Evolutionary conservation across 176 grass and related monocot genomes (phyloP), one percentile per base, ranked within the genome.

Genomic region (Rhynchospora tenuis): DNA sequence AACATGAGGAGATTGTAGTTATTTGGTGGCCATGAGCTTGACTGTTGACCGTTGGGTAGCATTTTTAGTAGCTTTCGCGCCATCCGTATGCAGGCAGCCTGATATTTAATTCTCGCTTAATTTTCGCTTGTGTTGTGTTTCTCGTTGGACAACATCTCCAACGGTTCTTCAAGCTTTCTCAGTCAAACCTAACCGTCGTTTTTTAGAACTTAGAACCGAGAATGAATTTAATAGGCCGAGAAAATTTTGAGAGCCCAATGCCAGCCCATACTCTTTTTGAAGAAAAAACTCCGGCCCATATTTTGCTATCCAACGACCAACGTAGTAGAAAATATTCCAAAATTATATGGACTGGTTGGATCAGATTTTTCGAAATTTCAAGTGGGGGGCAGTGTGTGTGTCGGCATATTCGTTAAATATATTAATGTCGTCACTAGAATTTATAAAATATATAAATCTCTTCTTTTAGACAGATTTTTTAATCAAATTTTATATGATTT

Each of bases 171-270:
- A 82, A 87, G n/a, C 19, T 62, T 59, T 64, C 67, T 16, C 13
- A 0, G 79, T 82, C 85, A 75, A 87, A 87, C 85, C 85, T 87
- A 87, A 81, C 78, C 1, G 46, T 87, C 79, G 28, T 45, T 22
- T 12, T 52, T 74, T 23, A 8, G 13, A 55, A 11, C 5, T 58
- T 57, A 55, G 23, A 55, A 13, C 17, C 16, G 1, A 27, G 9
- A 78, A 15, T 16, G 74, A 38, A 42, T 68, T 17, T 68, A 19
- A 5, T 64, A 11, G 62, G 23, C 26, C 10, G 6, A 5, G 11
- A 15, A 12, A 24, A 13, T 28, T 26, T 9, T 14, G 9, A 64
- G 24, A 10, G 61, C 61, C 61, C 61, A 64, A 14, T 1, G 27
- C 8, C 10, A 11, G 61, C 24, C 61, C 61, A 28, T 62, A 59